These are phyloP conservation scores for Botrytis fabae DNA, from an alignment of 2,329 filamentous ascomycete genomes.

Conservation along the genomic window DNA sequence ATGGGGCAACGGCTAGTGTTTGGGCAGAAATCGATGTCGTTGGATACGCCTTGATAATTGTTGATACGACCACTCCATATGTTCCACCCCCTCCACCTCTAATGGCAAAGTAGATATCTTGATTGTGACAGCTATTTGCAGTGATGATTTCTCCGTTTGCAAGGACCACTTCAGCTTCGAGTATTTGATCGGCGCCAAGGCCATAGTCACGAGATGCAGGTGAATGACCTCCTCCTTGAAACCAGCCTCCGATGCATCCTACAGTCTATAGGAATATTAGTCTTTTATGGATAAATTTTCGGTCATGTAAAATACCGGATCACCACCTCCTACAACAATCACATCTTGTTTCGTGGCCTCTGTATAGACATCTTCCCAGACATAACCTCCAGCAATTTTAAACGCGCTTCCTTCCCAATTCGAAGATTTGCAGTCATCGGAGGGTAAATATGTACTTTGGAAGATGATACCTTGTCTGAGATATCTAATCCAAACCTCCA, in stretches of 20 bases:
- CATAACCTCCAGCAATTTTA: conserved; percentile 42
- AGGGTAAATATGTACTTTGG: conserved; percentile 33
- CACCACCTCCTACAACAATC: conserved; percentile 43
- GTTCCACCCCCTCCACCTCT: conserved; percentile 42
- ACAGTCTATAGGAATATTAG: conserved; percentile 40
- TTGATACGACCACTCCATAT: conserved; percentile 43
- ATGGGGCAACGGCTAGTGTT: conserved; percentile 33
- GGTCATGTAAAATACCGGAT: conserved; percentile 29
- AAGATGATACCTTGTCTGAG: conserved; percentile 41
- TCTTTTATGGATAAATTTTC: conserved; percentile 28
- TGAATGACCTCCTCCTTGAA: conserved; percentile 46
- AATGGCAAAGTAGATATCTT: conserved; percentile 42
- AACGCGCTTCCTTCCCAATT: conserved; percentile 42
- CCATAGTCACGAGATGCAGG: conserved; percentile 45
- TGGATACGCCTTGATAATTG: conserved; percentile 47
- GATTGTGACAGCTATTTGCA: conserved; percentile 32
- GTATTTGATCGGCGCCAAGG: conserved; percentile 47
- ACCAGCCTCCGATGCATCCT: conserved; percentile 40
- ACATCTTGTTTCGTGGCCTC: conserved; percentile 39
- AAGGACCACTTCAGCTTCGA: conserved; percentile 41
- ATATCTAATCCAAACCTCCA: conserved; percentile 50
- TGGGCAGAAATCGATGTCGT: conserved; percentile 37
- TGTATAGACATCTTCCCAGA: conserved; percentile 42
- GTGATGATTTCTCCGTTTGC: conserved; percentile 35
- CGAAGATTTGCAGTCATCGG: conserved; percentile 33